A percentile compares a stretch with the other conserved stretches of the same genome.
Conservation (phyloP, 2,329 filamentous ascomycete species). For the Tolypocladium album region DNA sequence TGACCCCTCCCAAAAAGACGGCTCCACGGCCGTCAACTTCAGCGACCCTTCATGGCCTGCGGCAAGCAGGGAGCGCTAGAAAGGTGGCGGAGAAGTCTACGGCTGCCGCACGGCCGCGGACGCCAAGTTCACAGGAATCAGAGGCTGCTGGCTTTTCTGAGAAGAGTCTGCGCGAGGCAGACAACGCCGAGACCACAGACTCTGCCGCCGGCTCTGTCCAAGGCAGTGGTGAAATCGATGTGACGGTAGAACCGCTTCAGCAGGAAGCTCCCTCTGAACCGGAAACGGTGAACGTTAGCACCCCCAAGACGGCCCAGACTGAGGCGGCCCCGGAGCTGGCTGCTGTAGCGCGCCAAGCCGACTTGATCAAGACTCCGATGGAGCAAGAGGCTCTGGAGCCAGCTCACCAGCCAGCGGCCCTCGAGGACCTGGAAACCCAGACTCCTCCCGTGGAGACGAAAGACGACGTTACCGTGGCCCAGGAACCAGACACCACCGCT, state of each 20-base stretch:
- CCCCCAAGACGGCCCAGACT: background rate
- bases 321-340: background rate
- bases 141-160: background rate
- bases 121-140: background rate
- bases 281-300: background rate
- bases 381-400: background rate
- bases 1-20: slow-evolving; percentile 37
- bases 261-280: background rate
- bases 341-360: background rate
- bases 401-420: background rate
- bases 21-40: slow-evolving; percentile 11
- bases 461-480: background rate
- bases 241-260: background rate
- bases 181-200: background rate
- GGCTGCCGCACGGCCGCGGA: background rate
- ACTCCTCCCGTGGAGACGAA: background rate
- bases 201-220: background rate
- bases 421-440: background rate
- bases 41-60: slow-evolving; percentile 7
- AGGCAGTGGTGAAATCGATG: background rate
- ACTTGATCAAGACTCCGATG: background rate
- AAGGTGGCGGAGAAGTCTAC: background rate
- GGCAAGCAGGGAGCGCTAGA: slow-evolving; percentile 3
- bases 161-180: background rate
- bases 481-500: background rate